Evolutionary conservation across 2,329 filamentous ascomycete genomes (phyloP), one percentile per base, ranked within the genome.

Genomic region (Nigrospora oryzae): DNA sequence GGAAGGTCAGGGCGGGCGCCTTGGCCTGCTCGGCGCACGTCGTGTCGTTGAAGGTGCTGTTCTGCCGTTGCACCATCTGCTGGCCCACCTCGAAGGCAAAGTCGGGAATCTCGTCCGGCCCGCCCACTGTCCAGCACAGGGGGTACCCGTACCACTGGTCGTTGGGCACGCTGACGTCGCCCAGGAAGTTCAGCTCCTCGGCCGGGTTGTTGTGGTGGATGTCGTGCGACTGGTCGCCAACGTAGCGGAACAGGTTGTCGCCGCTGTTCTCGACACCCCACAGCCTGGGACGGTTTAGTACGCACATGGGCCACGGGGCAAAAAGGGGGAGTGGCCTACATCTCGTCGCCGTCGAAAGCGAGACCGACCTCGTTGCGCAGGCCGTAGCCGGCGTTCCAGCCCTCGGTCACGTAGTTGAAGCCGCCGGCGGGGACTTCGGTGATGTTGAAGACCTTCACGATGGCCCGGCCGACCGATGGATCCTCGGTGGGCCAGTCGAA

Each of bases 161-260:
- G 42, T 62, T 65, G 34, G 71, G 73, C 12, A 53, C 42, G 35
- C 75, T 73, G 4, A 84, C 66, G 47, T 75, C 75, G 7, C 81
- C 80, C 39, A 81, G 71, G 59, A 74, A 84, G 57, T 84, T 84
- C 50, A 84, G 57, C 56, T 84, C 77, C 53, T 85, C 81, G 5
- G 74, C 78, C 1, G 81, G 81, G 49, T 84, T 84, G 52, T 81
- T 67, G 41, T 71, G 63, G 49, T 81, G 75, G 38, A 83, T 69
- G 47, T 79, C 74, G 17, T 47, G 53, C 2, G 49, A 48, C 4
- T 34, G 42, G 36, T 50, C 58, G 14, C 69, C 55, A 30, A 71
- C 68, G 37, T 67, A 60, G 35, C 79, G 69, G 14, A 60, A 62
- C n/a, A 83, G 63, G 38, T 82, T 59, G 55, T 84, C 80, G 3